Evolutionary conservation across 2,329 filamentous ascomycete genomes (phyloP).

Genomic region (Arthrobotrys entomopaga): DNA sequence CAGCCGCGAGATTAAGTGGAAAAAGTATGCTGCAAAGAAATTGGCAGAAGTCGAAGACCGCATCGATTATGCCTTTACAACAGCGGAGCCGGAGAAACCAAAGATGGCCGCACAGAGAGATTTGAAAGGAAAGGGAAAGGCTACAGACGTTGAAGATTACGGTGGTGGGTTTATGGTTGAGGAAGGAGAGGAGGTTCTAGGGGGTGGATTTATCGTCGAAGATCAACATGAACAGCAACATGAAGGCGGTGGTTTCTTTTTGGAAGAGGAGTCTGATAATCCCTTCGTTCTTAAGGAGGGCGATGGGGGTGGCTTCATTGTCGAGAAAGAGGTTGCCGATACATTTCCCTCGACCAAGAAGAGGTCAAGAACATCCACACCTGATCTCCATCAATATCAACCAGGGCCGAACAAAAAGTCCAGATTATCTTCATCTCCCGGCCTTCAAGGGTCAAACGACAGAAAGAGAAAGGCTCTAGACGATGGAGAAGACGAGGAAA

Average conservation of each 20-base stretch:
- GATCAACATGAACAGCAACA: slow-evolving; percentile 47
- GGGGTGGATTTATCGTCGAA: slow-evolving; percentile 58
- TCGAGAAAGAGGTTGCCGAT: not conserved
- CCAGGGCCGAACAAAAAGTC: too few species aligned
- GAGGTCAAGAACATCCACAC: too few species aligned
- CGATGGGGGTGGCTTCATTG: slow-evolving; percentile 58
- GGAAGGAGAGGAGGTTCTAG: slow-evolving; percentile 20
- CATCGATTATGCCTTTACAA: slow-evolving; percentile 23
- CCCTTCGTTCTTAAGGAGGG: slow-evolving; percentile 23
- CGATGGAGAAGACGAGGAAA: not conserved
- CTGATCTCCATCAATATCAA: too few species aligned
- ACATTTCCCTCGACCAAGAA: not conserved
- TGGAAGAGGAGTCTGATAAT: slow-evolving; percentile 50
- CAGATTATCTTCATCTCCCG: too few species aligned
- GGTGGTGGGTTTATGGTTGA: not conserved
- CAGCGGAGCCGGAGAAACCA: slow-evolving; percentile 3
- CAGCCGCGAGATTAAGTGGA: slow-evolving; percentile 20
- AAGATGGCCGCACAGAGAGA: not conserved
- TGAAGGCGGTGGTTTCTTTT: slow-evolving; percentile 15
- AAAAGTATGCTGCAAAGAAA: slow-evolving; percentile 2
- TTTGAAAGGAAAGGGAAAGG: slow-evolving; percentile 16
- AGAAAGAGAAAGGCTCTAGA: not conserved
- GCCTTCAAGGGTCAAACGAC: not conserved
- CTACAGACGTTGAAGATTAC: not conserved
- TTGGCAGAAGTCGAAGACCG: slow-evolving; percentile 25